These are phyloP conservation scores for Talaromyces sp. DNA, from an alignment of 2,329 filamentous ascomycete genomes.

Conservation along the genomic window DNA sequence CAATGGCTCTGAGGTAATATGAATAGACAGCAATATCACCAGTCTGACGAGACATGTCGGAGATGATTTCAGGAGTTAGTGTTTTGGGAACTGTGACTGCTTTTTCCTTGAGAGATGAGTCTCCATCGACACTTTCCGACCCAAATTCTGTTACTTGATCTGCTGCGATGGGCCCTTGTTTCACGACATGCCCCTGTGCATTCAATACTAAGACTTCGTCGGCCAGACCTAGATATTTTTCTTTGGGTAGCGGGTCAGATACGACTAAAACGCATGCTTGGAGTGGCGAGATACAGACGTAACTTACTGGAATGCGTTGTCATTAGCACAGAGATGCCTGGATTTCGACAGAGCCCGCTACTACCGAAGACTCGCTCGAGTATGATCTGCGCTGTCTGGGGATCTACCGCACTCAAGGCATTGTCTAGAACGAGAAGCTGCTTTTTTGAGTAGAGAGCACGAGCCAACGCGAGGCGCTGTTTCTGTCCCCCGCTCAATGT, in stretches of 20 bases:
- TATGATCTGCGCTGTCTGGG: not conserved
- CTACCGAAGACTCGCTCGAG: slow-evolving; percentile 7
- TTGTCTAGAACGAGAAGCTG: slow-evolving; percentile 7
- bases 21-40: slow-evolving; percentile 10
- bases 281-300: not conserved
- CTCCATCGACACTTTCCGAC: not conserved
- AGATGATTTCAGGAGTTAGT: slow-evolving; percentile 2
- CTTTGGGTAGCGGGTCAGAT: not conserved
- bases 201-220: slow-evolving; percentile 2
- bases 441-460: slow-evolving; percentile 45
- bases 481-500: slow-evolving; percentile 50
- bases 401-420: slow-evolving; percentile 8
- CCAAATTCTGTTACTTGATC: not conserved
- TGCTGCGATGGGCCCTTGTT: not conserved
- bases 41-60: slow-evolving; percentile 8
- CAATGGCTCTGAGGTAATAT: slow-evolving; percentile 10
- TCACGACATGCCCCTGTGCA: not conserved
- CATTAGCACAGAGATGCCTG: slow-evolving; percentile 5
- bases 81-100: not conserved
- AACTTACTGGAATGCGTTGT: slow-evolving; percentile 5
- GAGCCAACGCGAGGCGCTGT: slow-evolving; percentile 43
- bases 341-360: slow-evolving; percentile 2
- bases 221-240: not conserved
- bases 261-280: not conserved
- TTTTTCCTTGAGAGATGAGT: not conserved